Conservation (phyloP, 257 asterid species). For the Nicotiana paniculata region DNA sequence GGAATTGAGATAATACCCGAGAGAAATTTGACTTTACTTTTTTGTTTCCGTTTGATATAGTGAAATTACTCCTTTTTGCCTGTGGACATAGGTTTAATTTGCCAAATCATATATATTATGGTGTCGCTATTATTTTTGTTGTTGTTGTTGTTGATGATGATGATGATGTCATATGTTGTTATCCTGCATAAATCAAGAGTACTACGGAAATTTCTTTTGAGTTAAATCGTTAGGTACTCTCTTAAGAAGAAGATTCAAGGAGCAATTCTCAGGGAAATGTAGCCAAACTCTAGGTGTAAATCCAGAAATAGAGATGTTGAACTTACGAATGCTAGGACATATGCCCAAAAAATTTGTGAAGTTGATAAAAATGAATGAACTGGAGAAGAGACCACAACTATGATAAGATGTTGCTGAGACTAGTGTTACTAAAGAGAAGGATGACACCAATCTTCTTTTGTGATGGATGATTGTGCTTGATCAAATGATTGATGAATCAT, state of each 20-base stretch:
- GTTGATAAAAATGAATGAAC: background rate
- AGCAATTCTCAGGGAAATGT: background rate
- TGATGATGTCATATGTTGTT: background rate
- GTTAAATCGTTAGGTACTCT: background rate
- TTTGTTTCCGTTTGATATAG: background rate
- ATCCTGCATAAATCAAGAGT: background rate
- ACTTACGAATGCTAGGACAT: background rate
- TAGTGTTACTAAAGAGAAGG: background rate
- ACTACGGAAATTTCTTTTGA: background rate
- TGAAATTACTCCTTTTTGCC: background rate
- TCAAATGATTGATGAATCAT: background rate
- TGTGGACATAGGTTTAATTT: background rate
- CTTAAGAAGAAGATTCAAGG: background rate
- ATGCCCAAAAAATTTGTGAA: background rate
- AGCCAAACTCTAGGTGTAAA: background rate
- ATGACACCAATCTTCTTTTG: background rate
- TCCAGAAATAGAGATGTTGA: background rate
- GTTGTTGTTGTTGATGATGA: background rate
- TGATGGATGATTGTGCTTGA: background rate
- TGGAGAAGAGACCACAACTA: background rate
- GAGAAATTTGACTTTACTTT: no score
- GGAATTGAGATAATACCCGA: no score
- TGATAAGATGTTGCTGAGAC: background rate
- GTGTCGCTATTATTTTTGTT: background rate
- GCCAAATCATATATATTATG: background rate